Evolutionary conservation across 805 yeast genomes (phyloP), one percentile per base, ranked within the genome.

Genomic region (Candida wancherniae): DNA sequence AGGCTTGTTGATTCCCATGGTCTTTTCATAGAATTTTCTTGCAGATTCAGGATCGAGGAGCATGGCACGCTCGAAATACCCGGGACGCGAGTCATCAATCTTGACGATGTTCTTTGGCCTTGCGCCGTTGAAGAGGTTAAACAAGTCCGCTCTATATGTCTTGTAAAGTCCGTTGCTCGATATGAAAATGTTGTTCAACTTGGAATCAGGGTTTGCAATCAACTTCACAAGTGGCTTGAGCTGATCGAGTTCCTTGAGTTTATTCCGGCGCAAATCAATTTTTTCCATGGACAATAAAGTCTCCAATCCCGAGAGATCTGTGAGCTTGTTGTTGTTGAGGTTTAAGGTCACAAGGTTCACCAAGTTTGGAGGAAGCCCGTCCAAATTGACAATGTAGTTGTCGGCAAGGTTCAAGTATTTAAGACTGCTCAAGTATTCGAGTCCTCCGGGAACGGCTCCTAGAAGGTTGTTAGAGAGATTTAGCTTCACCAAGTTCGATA

Each of bases 71-170:
- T 75, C 82, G 53, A 75, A 73, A 33, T 75, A 72, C 1, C 81
- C 80, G 1, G 82, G 81, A 31, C 70, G 51, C 3, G 80, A 73
- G 25, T 77, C 80, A 48, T 75, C 81, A 22, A 75, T 69, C 42
- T 70, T 71, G 36, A 75, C 47, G 6, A 47, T 47, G 40, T 73
- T 73, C 15, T 60, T 58, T 36, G 67, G 67, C 34, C 61, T 65
- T 22, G 71, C 68, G 6, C 79, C 80, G 45, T 74, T 74, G 42
- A 72, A 60, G 29, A 75, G 50, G 49, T 76, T 75, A 54, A 75
- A 75, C 9, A 75, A 47, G 26, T 76, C 80, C 11, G 67, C 63
- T 36, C 82, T 50, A 41, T 70, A 74, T 12, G 43, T 69, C 60
- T 55, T 75, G 29, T 63, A 68, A 32, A 66, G 50, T 22, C 47